These are phyloP conservation scores for Termitomyces bulborhizus DNA, from an alignment of 768 basidiomycete genomes.

Conservation along the genomic window DNA sequence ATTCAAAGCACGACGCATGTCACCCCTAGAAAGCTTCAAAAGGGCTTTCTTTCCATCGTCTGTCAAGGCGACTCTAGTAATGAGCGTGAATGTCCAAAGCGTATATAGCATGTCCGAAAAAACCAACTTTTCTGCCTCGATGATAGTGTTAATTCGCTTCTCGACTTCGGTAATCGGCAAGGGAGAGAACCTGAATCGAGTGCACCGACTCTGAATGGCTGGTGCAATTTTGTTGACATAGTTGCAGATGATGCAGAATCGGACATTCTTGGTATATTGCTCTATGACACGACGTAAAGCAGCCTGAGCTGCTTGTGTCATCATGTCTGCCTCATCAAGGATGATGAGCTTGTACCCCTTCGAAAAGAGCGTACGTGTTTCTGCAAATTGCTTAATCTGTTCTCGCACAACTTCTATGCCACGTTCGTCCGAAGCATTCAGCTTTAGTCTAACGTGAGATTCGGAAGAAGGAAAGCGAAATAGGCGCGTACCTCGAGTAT, in stretches of 20 bases:
- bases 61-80: slow-evolving; percentile 75
- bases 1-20: slow-evolving; percentile 96
- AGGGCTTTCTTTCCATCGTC: slow-evolving; percentile 84
- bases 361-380: slow-evolving; percentile 85
- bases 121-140: slow-evolving; percentile 77
- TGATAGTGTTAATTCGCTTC: slow-evolving; percentile 69
- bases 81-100: background rate
- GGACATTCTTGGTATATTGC: slow-evolving; percentile 96
- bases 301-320: slow-evolving; percentile 97
- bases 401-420: slow-evolving; percentile 98
- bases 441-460: slow-evolving; percentile 32
- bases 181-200: slow-evolving; percentile 94
- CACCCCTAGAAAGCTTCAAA: slow-evolving; percentile 91
- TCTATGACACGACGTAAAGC: slow-evolving; percentile 96
- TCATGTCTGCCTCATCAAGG: slow-evolving; percentile 99
- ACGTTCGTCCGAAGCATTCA: slow-evolving; percentile 97
- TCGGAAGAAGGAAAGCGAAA: background rate
- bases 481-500: slow-evolving; percentile 73
- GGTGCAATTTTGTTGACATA: slow-evolving; percentile 99
- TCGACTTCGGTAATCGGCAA: slow-evolving; percentile 82
- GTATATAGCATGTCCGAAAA: background rate
- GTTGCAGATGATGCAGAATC: slow-evolving; percentile 99
- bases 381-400: slow-evolving; percentile 98
- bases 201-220: slow-evolving; percentile 97
- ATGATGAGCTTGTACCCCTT: slow-evolving; percentile 98